These are phyloP conservation scores for Cladosporium halotolerans DNA, from an alignment of 2,329 filamentous ascomycete genomes.

Conservation along the genomic window DNA sequence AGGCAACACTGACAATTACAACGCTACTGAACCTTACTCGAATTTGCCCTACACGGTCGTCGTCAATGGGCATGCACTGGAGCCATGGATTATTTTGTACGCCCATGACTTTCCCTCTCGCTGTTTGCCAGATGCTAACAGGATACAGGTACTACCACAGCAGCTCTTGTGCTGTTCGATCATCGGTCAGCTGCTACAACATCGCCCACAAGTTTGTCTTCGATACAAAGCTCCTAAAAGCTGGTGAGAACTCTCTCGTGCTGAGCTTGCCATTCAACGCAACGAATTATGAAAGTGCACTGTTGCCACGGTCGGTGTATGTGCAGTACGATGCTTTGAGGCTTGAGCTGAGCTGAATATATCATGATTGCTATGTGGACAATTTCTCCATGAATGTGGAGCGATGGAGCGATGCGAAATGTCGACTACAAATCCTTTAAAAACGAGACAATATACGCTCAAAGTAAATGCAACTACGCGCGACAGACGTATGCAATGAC, in stretches of 20 bases:
- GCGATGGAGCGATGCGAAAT: no score
- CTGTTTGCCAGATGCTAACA: constrained; percentile 7
- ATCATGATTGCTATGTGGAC: no score
- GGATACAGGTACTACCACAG: constrained; percentile 46
- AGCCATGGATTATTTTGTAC: constrained; percentile 54
- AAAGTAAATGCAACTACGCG: no score
- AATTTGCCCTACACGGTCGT: constrained; percentile 49
- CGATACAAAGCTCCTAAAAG: constrained; percentile 42
- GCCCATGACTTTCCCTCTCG: constrained; percentile 15
- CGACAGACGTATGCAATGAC: no score
- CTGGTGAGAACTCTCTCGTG: constrained; percentile 50
- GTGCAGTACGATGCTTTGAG: constrained; percentile 61
- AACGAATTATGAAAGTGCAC: constrained; percentile 53
- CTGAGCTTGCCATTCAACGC: constrained; percentile 55
- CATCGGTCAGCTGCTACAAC: constrained; percentile 54
- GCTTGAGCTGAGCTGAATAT: constrained; percentile 42
- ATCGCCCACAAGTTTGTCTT: constrained; percentile 56
- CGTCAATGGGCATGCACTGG: constrained; percentile 41
- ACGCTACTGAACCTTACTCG: constrained; percentile 46
- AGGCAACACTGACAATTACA: constrained; percentile 56
- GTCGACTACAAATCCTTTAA: no score
- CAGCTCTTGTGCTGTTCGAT: constrained; percentile 55
- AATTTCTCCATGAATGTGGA: no score
- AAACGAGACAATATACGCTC: no score
- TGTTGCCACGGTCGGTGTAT: constrained; percentile 51